Evolutionary conservation across 2,329 filamentous ascomycete species (phyloP), one percentile per base, ranked within the genome.

Genomic region (Aureobasidium sp.): DNA sequence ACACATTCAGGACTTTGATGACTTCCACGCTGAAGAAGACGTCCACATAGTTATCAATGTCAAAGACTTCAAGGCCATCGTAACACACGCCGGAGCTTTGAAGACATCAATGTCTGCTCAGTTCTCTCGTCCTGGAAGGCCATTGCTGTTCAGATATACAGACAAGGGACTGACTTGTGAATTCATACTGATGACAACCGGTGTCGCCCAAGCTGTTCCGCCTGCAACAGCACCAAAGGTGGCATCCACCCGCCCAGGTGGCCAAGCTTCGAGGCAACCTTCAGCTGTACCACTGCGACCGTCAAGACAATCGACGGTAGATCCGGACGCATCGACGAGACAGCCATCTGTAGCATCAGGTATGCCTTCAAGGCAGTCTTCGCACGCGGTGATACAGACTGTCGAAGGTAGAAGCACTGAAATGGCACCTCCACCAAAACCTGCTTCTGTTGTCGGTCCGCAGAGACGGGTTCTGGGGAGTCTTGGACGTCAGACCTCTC

Each of bases 111-210:
- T 92, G 15, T 82, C 81, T 17, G 87, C 88, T 14, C 79, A 79
- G 59, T 92, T 91, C 73, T 91, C 89, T 1, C 77, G 82, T 29
- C 88, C 89, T 4, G 83, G 84, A 17, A 82, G 83, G 17, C 89
- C 89, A 1, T 82, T 93, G 70, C 87, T 90, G 68, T 81, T 93
- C 63, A 83, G 80, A 48, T 93, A 93, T 69, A 60, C 57, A 3
- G 79, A 82, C 27, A 85, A 87, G 62, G 88, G 86, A 37, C 79
- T 92, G 35, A 75, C 83, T 40, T 90, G 86, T 72, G 87, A 92
- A 66, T 92, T 91, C 67, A 87, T 91, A 47, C 81, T 93, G 64
- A 92, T 91, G 88, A 93, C 89, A 0, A 85, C 88, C 9, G 89
- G 89, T 15, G 88, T 91, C 59, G 75, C 77, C 65, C 74, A 72